These are phyloP conservation scores for Penicillium lagena DNA, from an alignment of 495 filamentous ascomycete species.

Conservation along the genomic window DNA sequence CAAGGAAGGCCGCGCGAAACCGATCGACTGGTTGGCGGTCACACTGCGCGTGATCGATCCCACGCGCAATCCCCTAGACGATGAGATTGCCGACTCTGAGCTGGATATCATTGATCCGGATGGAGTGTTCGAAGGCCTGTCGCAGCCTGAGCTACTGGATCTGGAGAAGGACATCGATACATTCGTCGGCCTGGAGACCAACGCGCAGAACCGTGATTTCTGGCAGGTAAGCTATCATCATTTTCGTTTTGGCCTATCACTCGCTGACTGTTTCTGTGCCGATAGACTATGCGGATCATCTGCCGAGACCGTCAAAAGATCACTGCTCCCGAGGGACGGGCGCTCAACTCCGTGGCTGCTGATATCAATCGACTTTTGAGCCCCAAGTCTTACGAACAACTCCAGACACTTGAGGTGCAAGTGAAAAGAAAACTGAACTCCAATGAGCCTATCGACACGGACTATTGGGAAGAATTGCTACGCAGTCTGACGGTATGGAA, in stretches of 20 bases:
- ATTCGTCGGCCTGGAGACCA: slow-evolving; percentile 75
- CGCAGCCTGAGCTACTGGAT: slow-evolving; percentile 63
- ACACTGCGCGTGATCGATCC: slow-evolving; percentile 83
- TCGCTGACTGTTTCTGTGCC: not conserved
- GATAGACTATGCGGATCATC: slow-evolving; percentile 72
- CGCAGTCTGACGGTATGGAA: slow-evolving; percentile 84
- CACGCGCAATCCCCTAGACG: slow-evolving; percentile 69
- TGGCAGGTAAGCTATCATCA: slow-evolving; percentile 58
- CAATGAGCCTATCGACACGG: slow-evolving; percentile 87
- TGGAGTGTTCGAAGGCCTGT: slow-evolving; percentile 70
- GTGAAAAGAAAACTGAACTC: slow-evolving; percentile 78
- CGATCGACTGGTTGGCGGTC: slow-evolving; percentile 94
- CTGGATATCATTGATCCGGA: slow-evolving; percentile 78
- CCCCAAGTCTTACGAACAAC: slow-evolving; percentile 81
- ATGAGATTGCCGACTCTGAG: slow-evolving; percentile 72
- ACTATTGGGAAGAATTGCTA: slow-evolving; percentile 95
- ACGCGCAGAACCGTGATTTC: slow-evolving; percentile 71
- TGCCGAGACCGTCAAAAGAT: slow-evolving; percentile 71
- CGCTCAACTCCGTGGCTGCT: slow-evolving; percentile 70
- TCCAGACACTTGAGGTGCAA: slow-evolving; percentile 76
- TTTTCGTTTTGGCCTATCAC: not conserved
- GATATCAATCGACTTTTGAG: slow-evolving; percentile 84
- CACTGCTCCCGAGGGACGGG: slow-evolving; percentile 62
- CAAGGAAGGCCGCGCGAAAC: slow-evolving; percentile 85
- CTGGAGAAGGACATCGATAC: slow-evolving; percentile 82